A percentile compares a stretch with the other conserved stretches of the same genome.
phyloP scores from a whole-genome alignment of 768 basidiomycete genomes.

The Pulveroboletus sp. region DNA sequence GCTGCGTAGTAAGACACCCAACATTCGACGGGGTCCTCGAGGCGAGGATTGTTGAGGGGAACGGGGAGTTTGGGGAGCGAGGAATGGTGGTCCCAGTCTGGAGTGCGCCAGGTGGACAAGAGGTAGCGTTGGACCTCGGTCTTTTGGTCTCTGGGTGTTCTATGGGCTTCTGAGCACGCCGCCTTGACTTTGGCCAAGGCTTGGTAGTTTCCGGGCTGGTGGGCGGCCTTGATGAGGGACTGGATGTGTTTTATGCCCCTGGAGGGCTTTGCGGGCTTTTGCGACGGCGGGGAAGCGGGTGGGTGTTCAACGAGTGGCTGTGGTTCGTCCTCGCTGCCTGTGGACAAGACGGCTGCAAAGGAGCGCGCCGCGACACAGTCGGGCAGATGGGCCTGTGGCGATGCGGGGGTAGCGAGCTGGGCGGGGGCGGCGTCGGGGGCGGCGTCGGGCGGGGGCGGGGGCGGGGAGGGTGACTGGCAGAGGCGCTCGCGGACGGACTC shows the following conservation, averaged over 20 bases:
- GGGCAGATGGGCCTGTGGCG: constrained; percentile 33
- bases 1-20: constrained; percentile 46
- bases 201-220: constrained; percentile 41
- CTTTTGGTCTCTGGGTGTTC: constrained; percentile 42
- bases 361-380: constrained; percentile 35
- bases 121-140: constrained; percentile 43
- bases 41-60: constrained; percentile 41
- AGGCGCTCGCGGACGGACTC: constrained; percentile 31
- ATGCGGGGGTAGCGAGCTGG: constrained; percentile 29
- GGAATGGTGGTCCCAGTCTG: constrained; percentile 30
- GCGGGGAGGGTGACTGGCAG: not conserved
- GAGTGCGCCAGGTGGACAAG: constrained; percentile 44
- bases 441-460: constrained; percentile 10
- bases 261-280: constrained; percentile 24
- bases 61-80: constrained; percentile 17
- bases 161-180: constrained; percentile 44
- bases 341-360: constrained; percentile 31
- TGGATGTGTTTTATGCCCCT: constrained; percentile 41
- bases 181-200: constrained; percentile 42
- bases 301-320: constrained; percentile 25
- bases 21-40: constrained; percentile 44
- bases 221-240: constrained; percentile 41
- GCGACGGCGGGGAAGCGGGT: constrained; percentile 4
- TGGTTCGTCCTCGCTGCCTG: constrained; percentile 30
- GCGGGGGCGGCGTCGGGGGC: constrained; percentile 1